Conservation (phyloP, 495 filamentous ascomycete species). For the Aspergillus asperescens region DNA sequence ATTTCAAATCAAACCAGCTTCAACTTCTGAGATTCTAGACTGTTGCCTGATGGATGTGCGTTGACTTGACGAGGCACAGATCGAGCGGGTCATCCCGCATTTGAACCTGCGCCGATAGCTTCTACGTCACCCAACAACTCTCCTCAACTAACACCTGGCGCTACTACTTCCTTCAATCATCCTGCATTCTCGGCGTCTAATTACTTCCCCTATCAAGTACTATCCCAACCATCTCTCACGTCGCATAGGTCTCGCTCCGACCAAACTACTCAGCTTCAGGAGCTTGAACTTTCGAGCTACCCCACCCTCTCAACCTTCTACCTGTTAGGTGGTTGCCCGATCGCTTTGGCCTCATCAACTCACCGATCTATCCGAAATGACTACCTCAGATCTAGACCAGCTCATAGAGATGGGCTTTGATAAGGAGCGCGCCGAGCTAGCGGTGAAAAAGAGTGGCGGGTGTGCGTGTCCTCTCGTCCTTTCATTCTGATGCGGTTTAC, state of each 20-base stretch:
- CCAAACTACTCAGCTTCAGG: not conserved
- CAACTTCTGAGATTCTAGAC: too few relatives aligned
- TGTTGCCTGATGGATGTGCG: not conserved
- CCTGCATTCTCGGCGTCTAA: not conserved
- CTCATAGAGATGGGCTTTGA: constrained; percentile 97
- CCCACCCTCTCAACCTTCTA: not conserved
- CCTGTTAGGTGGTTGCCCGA: not conserved
- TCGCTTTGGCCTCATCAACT: too few relatives aligned
- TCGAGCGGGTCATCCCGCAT: constrained; percentile 9
- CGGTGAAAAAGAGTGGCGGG: constrained; percentile 70
- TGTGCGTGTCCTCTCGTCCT: constrained; percentile 45
- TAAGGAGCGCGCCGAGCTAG: constrained; percentile 68
- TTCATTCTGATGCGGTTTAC: not conserved
- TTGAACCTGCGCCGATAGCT: not conserved
- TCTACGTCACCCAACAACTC: constrained; percentile 7
- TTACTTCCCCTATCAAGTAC: not conserved
- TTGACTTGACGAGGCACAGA: not conserved
- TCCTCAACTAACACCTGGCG: not conserved
- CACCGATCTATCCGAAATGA: constrained; percentile 48
- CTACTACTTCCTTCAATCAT: not conserved
- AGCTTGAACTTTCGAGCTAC: too few relatives aligned
- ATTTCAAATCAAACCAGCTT: too few relatives aligned
- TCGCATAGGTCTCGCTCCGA: not conserved
- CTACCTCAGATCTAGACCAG: constrained; percentile 66
- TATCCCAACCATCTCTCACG: not conserved